These are phyloP conservation scores for Phytopythium boreale DNA, from an alignment of 352 stramenopile genomes.

Conservation along the genomic window DNA sequence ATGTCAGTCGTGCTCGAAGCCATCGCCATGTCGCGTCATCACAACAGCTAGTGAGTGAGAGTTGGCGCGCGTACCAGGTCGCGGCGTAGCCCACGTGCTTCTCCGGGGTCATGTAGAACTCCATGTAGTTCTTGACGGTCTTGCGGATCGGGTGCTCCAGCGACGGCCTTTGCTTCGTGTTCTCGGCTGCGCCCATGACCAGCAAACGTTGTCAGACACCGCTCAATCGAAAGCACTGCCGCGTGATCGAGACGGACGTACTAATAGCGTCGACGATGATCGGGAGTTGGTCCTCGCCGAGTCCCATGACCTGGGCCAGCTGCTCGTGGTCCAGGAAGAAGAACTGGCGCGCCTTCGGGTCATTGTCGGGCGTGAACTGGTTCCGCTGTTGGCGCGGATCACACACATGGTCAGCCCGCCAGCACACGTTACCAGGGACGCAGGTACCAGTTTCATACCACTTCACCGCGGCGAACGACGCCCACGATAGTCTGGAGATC, in stretches of 20 bases:
- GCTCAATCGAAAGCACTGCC: background rate
- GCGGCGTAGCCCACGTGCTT: slow-evolving; percentile 83
- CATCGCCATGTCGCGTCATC: background rate
- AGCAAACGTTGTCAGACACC: background rate
- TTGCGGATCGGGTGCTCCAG: slow-evolving; percentile 68
- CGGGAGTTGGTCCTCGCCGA: slow-evolving; percentile 56
- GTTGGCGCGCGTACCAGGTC: slow-evolving; percentile 53
- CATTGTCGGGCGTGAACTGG: slow-evolving; percentile 80
- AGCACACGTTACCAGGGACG: background rate
- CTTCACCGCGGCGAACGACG: slow-evolving; percentile 77
- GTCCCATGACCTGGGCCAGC: slow-evolving; percentile 70
- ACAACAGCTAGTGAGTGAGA: background rate
- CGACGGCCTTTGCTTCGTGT: slow-evolving; percentile 31
- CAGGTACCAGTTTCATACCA: slow-evolving; percentile 27
- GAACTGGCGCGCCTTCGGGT: slow-evolving; percentile 68
- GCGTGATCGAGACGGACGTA: slow-evolving; percentile 12
- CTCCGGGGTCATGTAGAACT: slow-evolving; percentile 89
- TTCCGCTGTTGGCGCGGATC: slow-evolving; percentile 46
- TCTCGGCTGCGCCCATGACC: slow-evolving; percentile 23
- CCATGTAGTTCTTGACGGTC: slow-evolving; percentile 70
- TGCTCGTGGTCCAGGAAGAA: slow-evolving; percentile 83
- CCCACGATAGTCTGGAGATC: slow-evolving; percentile 55
- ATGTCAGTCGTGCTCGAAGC: background rate
- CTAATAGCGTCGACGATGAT: slow-evolving; percentile 77
- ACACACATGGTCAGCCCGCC: background rate